These are phyloP conservation scores for Pulicaria dysenterica DNA, from an alignment of 129 eudicot species.

Conservation along the genomic window DNA sequence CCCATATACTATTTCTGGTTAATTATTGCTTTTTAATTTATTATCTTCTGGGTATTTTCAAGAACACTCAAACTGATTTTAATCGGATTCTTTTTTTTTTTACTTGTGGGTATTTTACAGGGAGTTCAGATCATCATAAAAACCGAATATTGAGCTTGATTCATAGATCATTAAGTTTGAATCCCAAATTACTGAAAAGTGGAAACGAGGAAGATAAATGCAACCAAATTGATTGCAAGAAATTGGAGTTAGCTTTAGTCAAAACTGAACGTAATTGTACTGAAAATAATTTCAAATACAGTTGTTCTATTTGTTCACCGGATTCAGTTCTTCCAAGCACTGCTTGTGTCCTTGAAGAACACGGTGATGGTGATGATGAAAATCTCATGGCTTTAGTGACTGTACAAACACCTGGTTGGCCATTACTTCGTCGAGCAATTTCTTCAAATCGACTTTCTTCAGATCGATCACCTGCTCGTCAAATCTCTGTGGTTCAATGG, in stretches of 20 bases:
- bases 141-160: conserved; percentile 55
- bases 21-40: neutral
- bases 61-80: conserved; percentile 27
- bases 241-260: conserved; percentile 29
- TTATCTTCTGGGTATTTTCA: neutral
- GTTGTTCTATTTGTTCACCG: conserved; percentile 71
- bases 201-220: conserved; percentile 27
- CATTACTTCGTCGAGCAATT: conserved; percentile 67
- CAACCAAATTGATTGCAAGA: conserved; percentile 32
- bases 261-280: conserved; percentile 23
- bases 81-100: neutral
- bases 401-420: conserved; percentile 74
- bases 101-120: conserved; percentile 30
- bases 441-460: conserved; percentile 41
- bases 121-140: conserved; percentile 46
- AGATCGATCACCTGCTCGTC: conserved; percentile 32
- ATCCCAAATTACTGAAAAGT: conserved; percentile 44
- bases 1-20: neutral
- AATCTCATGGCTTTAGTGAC: conserved; percentile 68
- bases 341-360: conserved; percentile 39
- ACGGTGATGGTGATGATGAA: conserved; percentile 39
- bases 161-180: conserved; percentile 57
- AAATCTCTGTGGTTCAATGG: conserved; percentile 87
- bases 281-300: conserved; percentile 26
- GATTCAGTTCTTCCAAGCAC: conserved; percentile 36